These are phyloP conservation scores for Luffa acutangula DNA, from an alignment of 306 rosid species.

Conservation along the genomic window DNA sequence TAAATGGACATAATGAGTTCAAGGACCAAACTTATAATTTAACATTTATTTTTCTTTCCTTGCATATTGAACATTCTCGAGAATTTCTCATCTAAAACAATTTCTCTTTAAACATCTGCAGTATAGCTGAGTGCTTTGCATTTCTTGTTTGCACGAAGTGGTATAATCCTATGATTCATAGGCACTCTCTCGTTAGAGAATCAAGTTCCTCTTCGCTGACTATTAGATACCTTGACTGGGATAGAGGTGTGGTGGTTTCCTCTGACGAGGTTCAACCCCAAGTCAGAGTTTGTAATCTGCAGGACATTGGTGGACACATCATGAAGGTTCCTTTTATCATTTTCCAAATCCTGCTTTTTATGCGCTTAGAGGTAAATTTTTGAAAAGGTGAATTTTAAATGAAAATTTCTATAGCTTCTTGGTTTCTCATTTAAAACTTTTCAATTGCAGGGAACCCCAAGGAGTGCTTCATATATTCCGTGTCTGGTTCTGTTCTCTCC, in stretches of 20 bases:
- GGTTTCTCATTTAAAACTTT: conserved; percentile 11
- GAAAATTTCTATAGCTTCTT: background rate
- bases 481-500: conserved; percentile 48
- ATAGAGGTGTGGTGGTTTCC: conserved; percentile 56
- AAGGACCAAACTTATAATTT: background rate
- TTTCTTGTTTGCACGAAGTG: conserved; percentile 96
- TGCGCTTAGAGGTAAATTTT: conserved; percentile 65
- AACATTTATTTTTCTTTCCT: background rate
- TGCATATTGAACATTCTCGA: conserved; percentile 7
- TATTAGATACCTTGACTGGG: conserved; percentile 58
- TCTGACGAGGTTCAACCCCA: conserved; percentile 52
- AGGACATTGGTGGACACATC: conserved; percentile 81
- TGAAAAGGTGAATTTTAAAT: background rate
- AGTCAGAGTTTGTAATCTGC: conserved; percentile 47
- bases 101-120: conserved; percentile 20
- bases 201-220: conserved; percentile 45
- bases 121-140: conserved; percentile 94
- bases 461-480: conserved; percentile 34
- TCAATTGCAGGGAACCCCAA: conserved; percentile 52
- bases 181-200: conserved; percentile 46
- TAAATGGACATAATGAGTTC: background rate
- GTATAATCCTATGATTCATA: conserved; percentile 84
- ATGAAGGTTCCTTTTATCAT: conserved; percentile 72
- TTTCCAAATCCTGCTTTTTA: conserved; percentile 69
- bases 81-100: conserved; percentile 2